Base-by-base conservation (phyloP, 192 early-diverging fungal genomes). In the Podila epicladia region DNA sequence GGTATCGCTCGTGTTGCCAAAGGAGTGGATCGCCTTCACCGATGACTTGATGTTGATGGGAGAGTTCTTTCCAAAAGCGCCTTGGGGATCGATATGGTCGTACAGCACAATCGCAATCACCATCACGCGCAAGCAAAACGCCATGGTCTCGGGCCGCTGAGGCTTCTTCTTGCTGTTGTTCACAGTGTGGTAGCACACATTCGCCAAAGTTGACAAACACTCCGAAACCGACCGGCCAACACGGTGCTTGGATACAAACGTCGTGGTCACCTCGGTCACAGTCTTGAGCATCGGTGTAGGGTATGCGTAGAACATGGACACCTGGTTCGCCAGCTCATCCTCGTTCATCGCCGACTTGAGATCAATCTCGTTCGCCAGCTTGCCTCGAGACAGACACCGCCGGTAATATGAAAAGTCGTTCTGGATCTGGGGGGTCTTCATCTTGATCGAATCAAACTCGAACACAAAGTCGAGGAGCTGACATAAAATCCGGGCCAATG, bases 391-490 rank as follows among this genome's bases (percentile, higher is more conserved):
- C 26, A 97, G 84, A 60, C 95, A 94, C 61, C 97, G 89, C 50
- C 97, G 93, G 72, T 99, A 99, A 76, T 96, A 99, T 50, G 96
- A 96, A 78, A 99, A 97, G 73, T 99, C 97, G 83, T 99, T 99
- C 82, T 99, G 97, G 71, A 98, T 89, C 73, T 91, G 90, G 13
- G 93, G 90, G 45, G 90, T 93, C 71, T 82, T 85, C 91, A 95
- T 94, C 92, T 99, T 99, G 19, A 97, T 75, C 71, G 93, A 91
- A 79, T 99, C 97, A 86, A 99, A 99, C 37, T 93, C 89, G 82
- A 95, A 93, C 26, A 92, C 92, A 82, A 97, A 96, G 74, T 94
- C 90, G 50, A 99, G 87, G 58, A 98, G 83, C 58, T 95, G 92
- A 9, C 94, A 95, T 53, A 97, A 79, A 59, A 92, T 84, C 71